Conservation (phyloP, 805 yeast genomes). For the Yarrowia porcina region DNA sequence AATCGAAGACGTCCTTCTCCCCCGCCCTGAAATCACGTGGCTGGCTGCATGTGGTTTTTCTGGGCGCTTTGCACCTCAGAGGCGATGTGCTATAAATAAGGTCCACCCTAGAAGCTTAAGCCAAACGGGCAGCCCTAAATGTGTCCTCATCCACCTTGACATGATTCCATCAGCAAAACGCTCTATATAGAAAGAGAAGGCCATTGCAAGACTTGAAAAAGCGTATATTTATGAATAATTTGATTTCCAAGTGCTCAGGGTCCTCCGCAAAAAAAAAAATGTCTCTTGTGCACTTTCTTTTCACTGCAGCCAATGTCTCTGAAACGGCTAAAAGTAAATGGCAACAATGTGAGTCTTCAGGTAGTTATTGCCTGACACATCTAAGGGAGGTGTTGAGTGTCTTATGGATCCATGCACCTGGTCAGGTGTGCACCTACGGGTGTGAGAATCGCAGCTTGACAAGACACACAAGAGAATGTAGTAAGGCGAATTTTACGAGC, state of each 20-base stretch:
- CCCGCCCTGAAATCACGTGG: no score
- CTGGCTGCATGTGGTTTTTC: background rate
- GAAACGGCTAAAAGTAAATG: slow-evolving; percentile 4
- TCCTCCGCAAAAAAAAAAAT: background rate
- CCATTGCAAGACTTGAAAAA: background rate
- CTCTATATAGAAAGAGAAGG: background rate
- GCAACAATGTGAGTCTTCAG: background rate
- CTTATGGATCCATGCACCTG: background rate
- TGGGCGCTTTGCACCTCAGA: slow-evolving; percentile 3
- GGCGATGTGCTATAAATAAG: slow-evolving; percentile 5
- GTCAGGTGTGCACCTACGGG: background rate
- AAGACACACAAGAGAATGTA: no score
- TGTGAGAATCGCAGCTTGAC: background rate
- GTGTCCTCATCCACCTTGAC: background rate
- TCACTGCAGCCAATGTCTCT: background rate
- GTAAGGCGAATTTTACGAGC: background rate
- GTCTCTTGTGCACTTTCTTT: background rate
- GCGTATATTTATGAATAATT: background rate
- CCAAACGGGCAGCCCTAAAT: slow-evolving; percentile 3
- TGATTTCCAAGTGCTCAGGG: background rate
- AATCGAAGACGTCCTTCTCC: no score
- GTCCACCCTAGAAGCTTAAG: slow-evolving; percentile 15
- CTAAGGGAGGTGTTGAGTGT: background rate
- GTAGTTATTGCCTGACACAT: background rate
- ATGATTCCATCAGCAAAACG: background rate